Percentiles rank a stretch among this genome's conserved stretches.
Conservation (phyloP, 371 early-diverging fungal species). For the Funneliformis caledonium region DNA sequence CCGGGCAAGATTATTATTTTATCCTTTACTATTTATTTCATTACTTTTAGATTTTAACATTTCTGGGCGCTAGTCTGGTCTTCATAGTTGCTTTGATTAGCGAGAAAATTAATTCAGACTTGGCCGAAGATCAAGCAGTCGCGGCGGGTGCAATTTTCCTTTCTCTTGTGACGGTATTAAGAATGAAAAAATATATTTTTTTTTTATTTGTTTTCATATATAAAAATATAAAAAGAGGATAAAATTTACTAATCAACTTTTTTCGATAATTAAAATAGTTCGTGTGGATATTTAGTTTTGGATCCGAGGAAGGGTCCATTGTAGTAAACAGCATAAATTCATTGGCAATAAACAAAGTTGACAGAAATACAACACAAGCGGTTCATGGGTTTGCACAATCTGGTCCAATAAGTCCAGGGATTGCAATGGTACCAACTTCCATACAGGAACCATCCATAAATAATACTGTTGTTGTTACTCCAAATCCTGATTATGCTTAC, state of each 20-base stretch:
- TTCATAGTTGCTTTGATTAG: not conserved
- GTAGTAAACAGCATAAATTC: conserved; percentile 54
- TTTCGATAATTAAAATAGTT: conserved; percentile 45
- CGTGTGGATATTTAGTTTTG: conserved; percentile 76
- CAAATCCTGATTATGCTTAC: conserved; percentile 51
- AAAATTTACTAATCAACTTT: conserved; percentile 13
- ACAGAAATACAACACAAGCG: conserved; percentile 37
- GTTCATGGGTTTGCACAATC: conserved; percentile 25
- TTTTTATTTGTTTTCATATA: conserved; percentile 19
- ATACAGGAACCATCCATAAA: conserved; percentile 43
- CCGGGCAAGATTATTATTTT: no score
- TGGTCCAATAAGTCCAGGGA: not conserved
- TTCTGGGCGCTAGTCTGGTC: conserved; percentile 10
- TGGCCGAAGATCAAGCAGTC: conserved; percentile 9
- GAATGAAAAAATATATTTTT: conserved; percentile 1
- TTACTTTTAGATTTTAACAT: conserved; percentile 17
- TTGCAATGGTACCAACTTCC: conserved; percentile 42
- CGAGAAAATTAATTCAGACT: not conserved
- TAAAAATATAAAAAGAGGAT: not conserved
- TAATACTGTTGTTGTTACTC: conserved; percentile 48
- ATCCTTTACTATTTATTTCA: not conserved
- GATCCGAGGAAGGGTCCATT: conserved; percentile 69
- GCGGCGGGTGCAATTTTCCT: conserved; percentile 39
- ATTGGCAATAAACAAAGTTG: conserved; percentile 46
- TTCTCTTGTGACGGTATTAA: conserved; percentile 30